Base-by-base conservation (phyloP, 2,329 filamentous ascomycete genomes). In the Blastomyces gilchristii region DNA sequence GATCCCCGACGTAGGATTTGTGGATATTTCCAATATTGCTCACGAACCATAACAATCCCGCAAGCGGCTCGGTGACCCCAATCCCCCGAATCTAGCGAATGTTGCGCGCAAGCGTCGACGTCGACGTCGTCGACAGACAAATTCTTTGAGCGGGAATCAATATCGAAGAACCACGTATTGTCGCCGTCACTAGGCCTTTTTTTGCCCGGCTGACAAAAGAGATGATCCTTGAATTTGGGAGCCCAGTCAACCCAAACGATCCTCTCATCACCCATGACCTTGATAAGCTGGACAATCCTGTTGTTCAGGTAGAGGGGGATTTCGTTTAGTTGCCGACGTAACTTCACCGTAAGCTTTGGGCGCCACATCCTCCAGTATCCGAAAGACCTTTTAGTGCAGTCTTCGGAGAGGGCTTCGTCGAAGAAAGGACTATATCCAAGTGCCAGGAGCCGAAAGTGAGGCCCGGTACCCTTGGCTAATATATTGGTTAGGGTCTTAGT, bases 111-210 rank as follows among this genome's bases (percentile, higher is more conserved):
- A 8, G 54, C 60, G 43, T 62, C 54, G 18, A 52, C 8, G 37
- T 67, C 62, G 43, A 65, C 59, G 22, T 52, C 49, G 9, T 41
- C 47, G 28, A 1, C 7, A 8, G 59, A 53, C 63, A 31, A 31
- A 60, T 58, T 64, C 47, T 9, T 64, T 31, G 18, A 62, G 22
- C 56, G 64, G 63, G 63, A 68, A n/a, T 49, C 43, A 6, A 67
- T 61, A 58, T 69, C 68, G 66, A 70, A 71, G 60, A 72, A 71
- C 70, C 70, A 72, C 25, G 69, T 70, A 28, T 66, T 66, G 4
- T 63, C 53, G n/a, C 66, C 65, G 25, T 41, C 37, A 9, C 28
- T 61, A 22, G n/a, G 12, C 25, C 6, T 60, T 31, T 6, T 4
- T 41, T 66, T 65, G 6, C 67, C 67, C 12, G 64, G 64, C 34